Base-by-base conservation (phyloP, 805 yeast species). In the Lachancea cidri region DNA sequence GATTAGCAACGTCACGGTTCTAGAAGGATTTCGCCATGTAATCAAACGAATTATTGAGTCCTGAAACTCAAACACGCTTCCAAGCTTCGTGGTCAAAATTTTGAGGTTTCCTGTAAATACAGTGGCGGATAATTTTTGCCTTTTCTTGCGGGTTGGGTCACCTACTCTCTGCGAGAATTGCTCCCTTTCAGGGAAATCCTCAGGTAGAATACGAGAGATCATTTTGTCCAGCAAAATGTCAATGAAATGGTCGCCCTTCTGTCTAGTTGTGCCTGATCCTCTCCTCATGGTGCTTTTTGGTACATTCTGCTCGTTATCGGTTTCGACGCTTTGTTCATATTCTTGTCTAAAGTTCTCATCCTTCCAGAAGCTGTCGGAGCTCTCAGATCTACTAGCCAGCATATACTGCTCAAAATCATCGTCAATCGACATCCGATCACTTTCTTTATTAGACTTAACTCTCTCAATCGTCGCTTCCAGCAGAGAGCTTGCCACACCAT, bases 1-100 rank as follows among this genome's bases (percentile, higher is more conserved):
- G 4, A 81, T 65, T 40, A 86, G 61, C 17, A 68, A 57, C 0
- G 82, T 67, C 4, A 88, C 48, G 0, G 96, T 88, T 46, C 77
- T 73, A 0, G 84, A 68, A 0, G 94, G 89, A 19, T 72, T 68
- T 44, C 79, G 76, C 97, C 97, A 89, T 4, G 85, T 74, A 17
- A 86, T 44, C 1, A 84, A 55, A 37, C 77, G 74, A 5, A 80
- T 67, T 1, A 81, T 32, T 2, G 79, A 77, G 49, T 81, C 81
- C 51, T 84, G 91, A 2, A 79, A 42, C 32, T 66, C 72, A 50
- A 84, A 81, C 7, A 83, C 53, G 0, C 67, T 64, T 20, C 81
- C 76, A 69, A 81, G 68, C 41, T 77, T 73, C 9, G 62, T 53
- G 38, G 82, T 77, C 49, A 83, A 58, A 29, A 69, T 67, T 46